Evolutionary conservation across 2,329 filamentous ascomycete genomes (phyloP).

Genomic region (Zymoseptoria ardabiliae): DNA sequence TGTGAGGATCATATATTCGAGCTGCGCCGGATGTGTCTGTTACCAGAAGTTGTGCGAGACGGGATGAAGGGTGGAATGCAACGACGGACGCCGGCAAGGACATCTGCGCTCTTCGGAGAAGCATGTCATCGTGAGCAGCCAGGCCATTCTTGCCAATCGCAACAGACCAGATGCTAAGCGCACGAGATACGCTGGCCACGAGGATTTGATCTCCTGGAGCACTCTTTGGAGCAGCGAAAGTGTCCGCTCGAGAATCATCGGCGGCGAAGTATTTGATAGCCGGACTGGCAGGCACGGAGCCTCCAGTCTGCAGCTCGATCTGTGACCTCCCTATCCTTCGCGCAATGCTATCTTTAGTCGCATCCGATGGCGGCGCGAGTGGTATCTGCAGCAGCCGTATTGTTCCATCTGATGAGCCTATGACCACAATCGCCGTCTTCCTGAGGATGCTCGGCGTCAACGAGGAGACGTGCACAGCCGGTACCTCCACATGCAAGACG

Average conservation of each 20-base stretch:
- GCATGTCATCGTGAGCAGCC: constrained; percentile 7
- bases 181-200: constrained; percentile 12
- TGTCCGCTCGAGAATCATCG: constrained; percentile 6
- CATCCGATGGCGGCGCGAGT: constrained; percentile 40
- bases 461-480: constrained; percentile 28
- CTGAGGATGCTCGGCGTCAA: constrained; percentile 20
- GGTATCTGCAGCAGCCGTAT: constrained; percentile 50
- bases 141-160: constrained; percentile 17
- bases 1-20: constrained; percentile 51
- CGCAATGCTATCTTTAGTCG: constrained; percentile 17
- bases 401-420: constrained; percentile 51
- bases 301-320: constrained; percentile 6
- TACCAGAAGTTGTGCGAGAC: constrained; percentile 41
- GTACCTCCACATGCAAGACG: constrained; percentile 48
- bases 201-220: constrained; percentile 12
- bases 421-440: constrained; percentile 42
- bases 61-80: constrained; percentile 22
- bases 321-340: constrained; percentile 3
- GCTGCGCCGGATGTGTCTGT: constrained; percentile 48
- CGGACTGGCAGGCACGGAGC: constrained; percentile 5
- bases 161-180: constrained; percentile 19
- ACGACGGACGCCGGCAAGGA: constrained; percentile 12
- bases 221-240: constrained; percentile 1
- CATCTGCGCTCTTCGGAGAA: constrained; percentile 11
- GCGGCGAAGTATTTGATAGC: constrained; percentile 14